Base-by-base conservation (phyloP, 2,329 filamentous ascomycete species). In the Leptographium flavum region DNA sequence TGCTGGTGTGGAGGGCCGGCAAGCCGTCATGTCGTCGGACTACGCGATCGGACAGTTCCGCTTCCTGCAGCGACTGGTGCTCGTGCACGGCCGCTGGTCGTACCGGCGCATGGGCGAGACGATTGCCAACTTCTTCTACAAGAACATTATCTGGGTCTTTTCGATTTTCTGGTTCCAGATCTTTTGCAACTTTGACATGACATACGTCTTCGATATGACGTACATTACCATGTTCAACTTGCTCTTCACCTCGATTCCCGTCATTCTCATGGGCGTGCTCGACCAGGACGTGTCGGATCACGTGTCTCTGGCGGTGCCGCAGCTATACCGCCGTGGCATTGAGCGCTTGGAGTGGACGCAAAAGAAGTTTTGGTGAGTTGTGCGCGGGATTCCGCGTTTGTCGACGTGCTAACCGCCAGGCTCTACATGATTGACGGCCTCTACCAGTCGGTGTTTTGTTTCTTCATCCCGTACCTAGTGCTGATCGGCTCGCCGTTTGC, bases 101-200 rank as follows among this genome's bases (percentile, higher is more conserved):
- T 98, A 98, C 66, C 78, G 90, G 44, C 79, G 92, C 55, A 68
- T 98, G 60, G 87, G 83, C 27, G 92, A 98, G 67, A 85, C 82
- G 39, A 95, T 93, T 57, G 87, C 87, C 61, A 98, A 98, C 63
- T 98, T 98, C 73, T 98, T 98, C 71, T 98, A 96, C 77, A 98
- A 98, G 82, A 98, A 96, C 68, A 83, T 98, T 64, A 83, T 96
- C 43, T 98, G 92, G 92, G 92, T 87, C 1, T 90, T 95, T 58
- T 76, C 83, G 37, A 83, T 98, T 47, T 95, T 96, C 73, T 96
- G 90, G 90, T 98, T 85, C 64, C 87, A 93, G 60, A 86, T 94
- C 45, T 98, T 83, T 64, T 87, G 84, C 69, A 83, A 94, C 64
- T 95, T 93, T 61, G 92, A 98, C 66, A 87, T 90, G 62, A 90